Conservation (phyloP, 2,329 filamentous ascomycete species). For the Cryphonectria naterciae region DNA sequence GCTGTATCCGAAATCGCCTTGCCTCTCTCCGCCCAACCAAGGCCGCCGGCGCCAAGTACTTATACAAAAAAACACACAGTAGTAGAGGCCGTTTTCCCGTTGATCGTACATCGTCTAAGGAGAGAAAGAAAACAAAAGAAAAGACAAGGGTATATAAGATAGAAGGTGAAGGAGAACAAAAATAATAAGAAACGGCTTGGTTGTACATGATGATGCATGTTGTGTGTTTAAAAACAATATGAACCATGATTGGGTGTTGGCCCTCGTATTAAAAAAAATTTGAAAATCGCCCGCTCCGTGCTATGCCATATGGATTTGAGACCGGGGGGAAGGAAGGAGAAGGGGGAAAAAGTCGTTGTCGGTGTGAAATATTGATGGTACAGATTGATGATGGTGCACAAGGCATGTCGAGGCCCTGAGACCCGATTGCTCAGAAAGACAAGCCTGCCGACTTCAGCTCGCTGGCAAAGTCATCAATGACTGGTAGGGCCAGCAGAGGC, state of each 20-base stretch:
- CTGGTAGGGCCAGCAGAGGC: constrained; percentile 40
- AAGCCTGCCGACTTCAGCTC: constrained; percentile 24
- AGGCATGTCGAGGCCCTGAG: too few species aligned
- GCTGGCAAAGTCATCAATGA: constrained; percentile 46
- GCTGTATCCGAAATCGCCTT: background rate
- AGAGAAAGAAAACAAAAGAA: too few species aligned
- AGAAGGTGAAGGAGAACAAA: background rate
- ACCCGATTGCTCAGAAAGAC: constrained; percentile 6
- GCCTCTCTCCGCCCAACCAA: background rate
- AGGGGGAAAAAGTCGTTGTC: background rate
- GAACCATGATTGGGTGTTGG: background rate
- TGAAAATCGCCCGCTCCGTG: background rate
- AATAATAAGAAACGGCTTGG: background rate
- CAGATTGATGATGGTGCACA: background rate
- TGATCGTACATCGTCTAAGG: background rate
- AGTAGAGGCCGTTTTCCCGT: background rate
- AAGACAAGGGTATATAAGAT: background rate
- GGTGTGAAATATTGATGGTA: background rate
- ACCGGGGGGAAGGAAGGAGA: background rate
- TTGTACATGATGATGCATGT: constrained; percentile 6
- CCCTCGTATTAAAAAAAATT: background rate
- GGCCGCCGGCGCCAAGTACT: background rate
- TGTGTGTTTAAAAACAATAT: background rate
- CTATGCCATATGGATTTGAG: background rate
- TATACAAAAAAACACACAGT: background rate